Base-by-base conservation (phyloP, 192 early-diverging fungal species). In the Dissophora globulifera region DNA sequence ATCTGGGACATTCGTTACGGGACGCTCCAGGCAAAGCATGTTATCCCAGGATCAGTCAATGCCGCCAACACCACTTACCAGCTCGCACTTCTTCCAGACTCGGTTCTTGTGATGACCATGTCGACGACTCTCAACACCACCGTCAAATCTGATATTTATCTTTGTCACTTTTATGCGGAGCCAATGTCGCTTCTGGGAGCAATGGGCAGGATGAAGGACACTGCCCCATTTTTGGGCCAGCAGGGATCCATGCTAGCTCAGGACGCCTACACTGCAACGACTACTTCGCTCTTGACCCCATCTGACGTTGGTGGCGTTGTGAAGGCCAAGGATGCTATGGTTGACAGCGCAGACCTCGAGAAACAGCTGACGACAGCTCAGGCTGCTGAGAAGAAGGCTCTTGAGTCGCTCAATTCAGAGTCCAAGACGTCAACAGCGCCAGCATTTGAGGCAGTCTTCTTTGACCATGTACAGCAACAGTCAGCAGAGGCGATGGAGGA, bases 1-100 rank as follows among this genome's bases (percentile, higher is more conserved):
- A 79, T 85, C 20, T 85, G 84, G 84, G 84, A 85, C 35, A 57
- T 82, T 25, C 64, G 72, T 38, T 85, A 85, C 38, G 84, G 84
- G 40, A 85, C 84, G 4, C 74, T 85, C 3, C 84, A 85, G 57
- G 82, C 84, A 16, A 76, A 79, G 29, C 59, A 69, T 25, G 20
- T 62, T 41, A 22, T 65, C 15, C 60, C 62, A 19, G 72, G 72
- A 23, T 25, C 43, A 2, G 66, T 56, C 33, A 62, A 42, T 19
- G 58, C 58, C 7, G 38, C 47, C 20, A 59, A 61, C 29, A 67
- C 72, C 20, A 67, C 58, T 12, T 67, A 57, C 46, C 66, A 75
- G 49, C 60, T 84, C n/a, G 61, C 78, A 20, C 58, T 74, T 3
- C 68, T 84, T 13, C 57, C 67, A 4, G 81, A 79, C 41, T 82